These are phyloP conservation scores for Talaromyces sp. DNA, from an alignment of 2,329 filamentous ascomycete genomes.

Conservation along the genomic window DNA sequence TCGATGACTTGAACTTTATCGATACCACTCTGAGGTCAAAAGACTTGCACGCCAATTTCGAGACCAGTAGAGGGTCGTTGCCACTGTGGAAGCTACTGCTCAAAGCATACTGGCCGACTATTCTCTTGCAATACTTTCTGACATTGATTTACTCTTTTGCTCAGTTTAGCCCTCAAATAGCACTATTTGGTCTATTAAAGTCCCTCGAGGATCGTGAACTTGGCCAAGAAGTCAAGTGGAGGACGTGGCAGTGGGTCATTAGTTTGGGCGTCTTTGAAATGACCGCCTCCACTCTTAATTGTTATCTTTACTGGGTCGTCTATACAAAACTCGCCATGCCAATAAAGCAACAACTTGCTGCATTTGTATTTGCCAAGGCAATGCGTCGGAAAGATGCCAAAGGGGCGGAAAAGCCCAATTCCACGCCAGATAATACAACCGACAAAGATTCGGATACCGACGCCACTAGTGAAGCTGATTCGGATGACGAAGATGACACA, in stretches of 20 bases:
- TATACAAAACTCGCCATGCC: conserved; percentile 59
- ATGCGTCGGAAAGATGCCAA: conserved; percentile 73
- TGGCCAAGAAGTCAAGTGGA: conserved; percentile 44
- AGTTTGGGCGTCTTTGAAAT: conserved; percentile 58
- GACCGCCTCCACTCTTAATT: conserved; percentile 53
- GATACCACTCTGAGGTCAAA: conserved; percentile 52
- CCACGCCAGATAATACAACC: conserved; percentile 26
- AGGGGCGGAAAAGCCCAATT: conserved; percentile 42
- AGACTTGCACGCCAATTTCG: conserved; percentile 48
- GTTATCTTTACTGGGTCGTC: conserved; percentile 61
- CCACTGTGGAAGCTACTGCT: conserved; percentile 58
- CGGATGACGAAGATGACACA: conserved; percentile 32
- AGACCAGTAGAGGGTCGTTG: conserved; percentile 25
- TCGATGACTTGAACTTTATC: conserved; percentile 58
- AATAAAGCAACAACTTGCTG: conserved; percentile 63
- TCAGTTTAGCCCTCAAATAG: conserved; percentile 64
- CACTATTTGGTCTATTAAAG: conserved; percentile 60
- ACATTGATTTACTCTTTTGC: conserved; percentile 51
- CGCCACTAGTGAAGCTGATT: conserved; percentile 27
- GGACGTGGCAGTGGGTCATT: conserved; percentile 62
- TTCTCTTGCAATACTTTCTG: conserved; percentile 56
- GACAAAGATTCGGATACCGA: conserved; percentile 30
- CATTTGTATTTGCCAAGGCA: conserved; percentile 69
- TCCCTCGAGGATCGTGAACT: conserved; percentile 55
- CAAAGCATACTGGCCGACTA: conserved; percentile 50